A percentile compares a stretch with the other conserved stretches of the same genome.
phyloP scores from a whole-genome alignment of 345 rosid genomes.

The Draba incana region DNA sequence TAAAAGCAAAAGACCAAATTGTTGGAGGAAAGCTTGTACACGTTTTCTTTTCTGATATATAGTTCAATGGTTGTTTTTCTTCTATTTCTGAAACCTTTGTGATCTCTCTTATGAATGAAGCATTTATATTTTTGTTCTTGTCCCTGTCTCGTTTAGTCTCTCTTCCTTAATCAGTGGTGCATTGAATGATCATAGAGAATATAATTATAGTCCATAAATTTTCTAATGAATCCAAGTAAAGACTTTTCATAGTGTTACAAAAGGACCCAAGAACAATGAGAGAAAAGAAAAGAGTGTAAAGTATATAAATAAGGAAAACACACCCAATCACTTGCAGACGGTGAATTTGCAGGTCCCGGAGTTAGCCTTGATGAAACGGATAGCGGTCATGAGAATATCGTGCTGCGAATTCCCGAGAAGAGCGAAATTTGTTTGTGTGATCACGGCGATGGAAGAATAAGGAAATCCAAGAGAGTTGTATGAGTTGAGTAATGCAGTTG shows the following conservation, averaged over 20 bases:
- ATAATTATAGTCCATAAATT: conserved; percentile 15
- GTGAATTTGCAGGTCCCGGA: conserved; percentile 71
- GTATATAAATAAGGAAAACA: conserved; percentile 3
- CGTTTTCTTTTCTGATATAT: conserved; percentile 36
- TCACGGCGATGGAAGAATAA: conserved; percentile 51
- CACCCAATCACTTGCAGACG: conserved; percentile 54
- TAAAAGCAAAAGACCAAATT: conserved; percentile 22
- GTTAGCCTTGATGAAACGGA: conserved; percentile 73
- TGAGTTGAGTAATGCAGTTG: conserved; percentile 84
- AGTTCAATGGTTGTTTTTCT: conserved; percentile 33
- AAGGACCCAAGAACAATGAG: conserved; percentile 22
- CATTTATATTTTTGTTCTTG: conserved; percentile 26
- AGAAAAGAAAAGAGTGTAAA: background rate
- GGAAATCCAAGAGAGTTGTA: conserved; percentile 69
- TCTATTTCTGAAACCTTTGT: conserved; percentile 21
- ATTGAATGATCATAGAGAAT: background rate
- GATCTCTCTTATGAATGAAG: conserved; percentile 38
- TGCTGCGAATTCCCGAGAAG: conserved; percentile 57
- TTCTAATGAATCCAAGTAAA: conserved; percentile 26
- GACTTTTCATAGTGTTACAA: conserved; percentile 26
- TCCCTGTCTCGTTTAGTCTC: background rate
- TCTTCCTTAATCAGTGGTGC: background rate
- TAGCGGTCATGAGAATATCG: conserved; percentile 58
- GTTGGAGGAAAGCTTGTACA: conserved; percentile 10
- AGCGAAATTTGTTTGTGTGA: conserved; percentile 59